Evolutionary conservation across 2,329 filamentous ascomycete genomes (phyloP), one percentile per base, ranked within the genome.

Genomic region (Macroventuria anomochaeta): DNA sequence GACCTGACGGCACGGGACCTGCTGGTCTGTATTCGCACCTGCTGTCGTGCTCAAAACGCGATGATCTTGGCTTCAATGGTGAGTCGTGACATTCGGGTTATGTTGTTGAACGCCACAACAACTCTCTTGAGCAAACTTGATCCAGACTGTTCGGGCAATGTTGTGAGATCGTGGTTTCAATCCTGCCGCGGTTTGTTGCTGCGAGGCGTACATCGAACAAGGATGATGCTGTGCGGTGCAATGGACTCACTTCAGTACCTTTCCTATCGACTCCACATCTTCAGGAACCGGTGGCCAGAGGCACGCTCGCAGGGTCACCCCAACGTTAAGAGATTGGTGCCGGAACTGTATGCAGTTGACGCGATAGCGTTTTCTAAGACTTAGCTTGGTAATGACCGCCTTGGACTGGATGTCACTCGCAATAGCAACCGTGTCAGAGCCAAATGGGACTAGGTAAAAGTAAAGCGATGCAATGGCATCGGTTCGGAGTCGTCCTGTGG

Each of bases 1-100:
- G 55, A 59, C 53, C 63, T 61, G 56, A 67, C 56, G 53, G 59
- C 61, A 65, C 62, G 64, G 64, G 62, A 62, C 65, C 63, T 62
- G 57, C 50, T 58, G 48, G 54, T 52, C 58, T 57, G 38, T 48
- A 33, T 48, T 38, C 20, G 7, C 17, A 23, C 18, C 10, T 28
- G 21, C 28, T 40, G 39, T 44, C n/a, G 25, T 17, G 23, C 28
- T 29, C 34, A 11, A 12, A 29, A 39, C 10, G 18, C 12, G n/a
- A 26, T 20, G n/a, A 13, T 18, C 17, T n/a, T 17, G 20, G 10
- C 8, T 10, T 25, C 20, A 12, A 20, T 20, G 13, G 13, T 18
- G 13, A n/a, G 25, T 5, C 31, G 25, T 17, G 23, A 12, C 21
- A 13, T 18, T 15, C 23, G 15, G 21, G 15, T 40, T n/a, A 34